phyloP scores from a whole-genome alignment of 305 asterid species.

The Salvia sclarea region DNA sequence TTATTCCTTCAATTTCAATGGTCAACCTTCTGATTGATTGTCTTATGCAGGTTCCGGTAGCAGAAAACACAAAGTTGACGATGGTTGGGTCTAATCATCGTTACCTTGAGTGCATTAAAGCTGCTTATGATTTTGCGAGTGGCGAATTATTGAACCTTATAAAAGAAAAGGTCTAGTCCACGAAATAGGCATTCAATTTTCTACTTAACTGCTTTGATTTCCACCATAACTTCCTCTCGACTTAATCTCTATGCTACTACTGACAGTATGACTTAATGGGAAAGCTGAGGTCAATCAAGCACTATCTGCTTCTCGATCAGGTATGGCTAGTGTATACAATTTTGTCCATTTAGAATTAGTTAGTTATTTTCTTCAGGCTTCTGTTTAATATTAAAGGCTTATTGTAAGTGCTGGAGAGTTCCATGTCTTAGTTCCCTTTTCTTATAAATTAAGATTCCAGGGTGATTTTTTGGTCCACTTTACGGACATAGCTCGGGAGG shows the following conservation, averaged over 20 bases:
- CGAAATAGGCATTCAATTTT: conserved; percentile 4
- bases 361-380: conserved; percentile 23
- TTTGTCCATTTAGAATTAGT: not conserved
- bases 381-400: conserved; percentile 22
- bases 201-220: conserved; percentile 17
- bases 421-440: conserved; percentile 22
- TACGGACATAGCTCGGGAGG: conserved; percentile 96
- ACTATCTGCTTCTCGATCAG: conserved; percentile 99
- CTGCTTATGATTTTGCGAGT: conserved; percentile 97
- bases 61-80: conserved; percentile 79
- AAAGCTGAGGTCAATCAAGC: conserved; percentile 92
- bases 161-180: conserved; percentile 79
- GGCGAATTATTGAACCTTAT: conserved; percentile 92
- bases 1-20: conserved; percentile 30
- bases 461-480: conserved; percentile 99
- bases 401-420: conserved; percentile 21
- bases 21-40: conserved; percentile 41
- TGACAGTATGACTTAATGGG: conserved; percentile 97
- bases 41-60: conserved; percentile 73
- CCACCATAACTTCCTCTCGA: conserved; percentile 26
- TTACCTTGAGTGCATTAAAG: conserved; percentile 88
- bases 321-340: conserved; percentile 42
- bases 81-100: conserved; percentile 91
- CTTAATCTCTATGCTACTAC: conserved; percentile 33
- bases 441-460: conserved; percentile 48